Evolutionary conservation across 1,139 yeast species (phyloP).

Genomic region (Nadsonia commutata): DNA sequence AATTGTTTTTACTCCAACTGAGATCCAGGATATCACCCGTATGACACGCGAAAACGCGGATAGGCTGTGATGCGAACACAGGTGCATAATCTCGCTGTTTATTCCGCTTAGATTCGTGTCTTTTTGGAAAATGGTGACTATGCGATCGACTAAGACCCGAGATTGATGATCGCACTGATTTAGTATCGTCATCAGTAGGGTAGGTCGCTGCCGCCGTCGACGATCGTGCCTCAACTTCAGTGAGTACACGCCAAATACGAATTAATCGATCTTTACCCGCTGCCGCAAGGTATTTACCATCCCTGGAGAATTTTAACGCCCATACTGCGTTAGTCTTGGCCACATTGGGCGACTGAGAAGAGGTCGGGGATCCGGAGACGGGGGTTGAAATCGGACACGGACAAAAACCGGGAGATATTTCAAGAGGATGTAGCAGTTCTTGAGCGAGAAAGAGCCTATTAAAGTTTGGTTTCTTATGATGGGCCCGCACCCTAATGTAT

Average conservation of each 20-base stretch:
- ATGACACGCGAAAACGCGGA: conserved; percentile 52
- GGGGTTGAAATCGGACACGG: no score
- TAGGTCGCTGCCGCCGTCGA: background rate
- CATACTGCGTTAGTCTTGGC: conserved; percentile 62
- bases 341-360: no score
- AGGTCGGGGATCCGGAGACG: no score
- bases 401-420: no score
- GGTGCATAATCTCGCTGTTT: conserved; percentile 41
- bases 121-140: conserved; percentile 3
- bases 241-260: conserved; percentile 66
- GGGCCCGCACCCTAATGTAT: conserved; percentile 25
- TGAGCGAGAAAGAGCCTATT: conserved; percentile 66
- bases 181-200: background rate
- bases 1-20: conserved; percentile 84
- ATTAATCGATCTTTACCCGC: conserved; percentile 47
- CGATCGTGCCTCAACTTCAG: conserved; percentile 14
- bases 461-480: conserved; percentile 24
- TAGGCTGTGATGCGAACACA: conserved; percentile 62
- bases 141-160: background rate
- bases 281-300: conserved; percentile 42
- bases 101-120: conserved; percentile 4
- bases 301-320: conserved; percentile 56
- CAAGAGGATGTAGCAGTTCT: conserved; percentile 38
- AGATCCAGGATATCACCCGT: conserved; percentile 52
- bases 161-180: background rate